A percentile compares a stretch with the other conserved stretches of the same genome.
phyloP scores from a whole-genome alignment of 192 early-diverging fungal species.

The Entomortierella beljakovae region DNA sequence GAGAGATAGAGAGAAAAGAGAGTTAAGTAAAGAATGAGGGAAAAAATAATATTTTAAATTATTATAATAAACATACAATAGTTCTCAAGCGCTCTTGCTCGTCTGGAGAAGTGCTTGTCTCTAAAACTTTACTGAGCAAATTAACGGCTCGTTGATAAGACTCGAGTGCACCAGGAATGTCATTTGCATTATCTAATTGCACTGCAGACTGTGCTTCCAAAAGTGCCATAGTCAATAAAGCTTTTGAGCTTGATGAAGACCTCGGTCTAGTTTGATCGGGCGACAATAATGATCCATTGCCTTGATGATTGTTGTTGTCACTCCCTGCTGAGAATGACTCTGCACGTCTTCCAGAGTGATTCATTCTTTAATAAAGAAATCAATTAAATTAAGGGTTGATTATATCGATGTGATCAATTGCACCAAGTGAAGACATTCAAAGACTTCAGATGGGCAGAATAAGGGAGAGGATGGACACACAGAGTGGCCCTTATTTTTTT shows the following conservation, averaged over 20 bases:
- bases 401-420: constrained; percentile 8
- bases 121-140: constrained; percentile 46
- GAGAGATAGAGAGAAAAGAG: background rate
- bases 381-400: constrained; percentile 5
- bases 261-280: constrained; percentile 31
- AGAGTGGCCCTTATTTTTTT: too few relatives aligned
- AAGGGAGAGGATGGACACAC: too few relatives aligned
- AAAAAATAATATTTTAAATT: background rate
- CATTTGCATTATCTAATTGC: constrained; percentile 38
- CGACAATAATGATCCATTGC: constrained; percentile 18
- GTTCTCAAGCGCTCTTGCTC: constrained; percentile 44
- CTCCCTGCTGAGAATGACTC: constrained; percentile 24
- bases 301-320: constrained; percentile 6
- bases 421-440: constrained; percentile 25
- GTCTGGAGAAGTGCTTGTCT: constrained; percentile 38
- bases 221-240: constrained; percentile 37
- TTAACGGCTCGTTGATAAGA: constrained; percentile 35
- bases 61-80: constrained; percentile 28
- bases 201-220: constrained; percentile 51
- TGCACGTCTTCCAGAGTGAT: constrained; percentile 4
- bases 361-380: constrained; percentile 5
- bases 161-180: constrained; percentile 33
- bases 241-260: constrained; percentile 48
- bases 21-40: background rate
- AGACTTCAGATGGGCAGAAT: constrained; percentile 1